Evolutionary conservation across 2,329 filamentous ascomycete species (phyloP).

Genomic region (Verticillium isaacii): DNA sequence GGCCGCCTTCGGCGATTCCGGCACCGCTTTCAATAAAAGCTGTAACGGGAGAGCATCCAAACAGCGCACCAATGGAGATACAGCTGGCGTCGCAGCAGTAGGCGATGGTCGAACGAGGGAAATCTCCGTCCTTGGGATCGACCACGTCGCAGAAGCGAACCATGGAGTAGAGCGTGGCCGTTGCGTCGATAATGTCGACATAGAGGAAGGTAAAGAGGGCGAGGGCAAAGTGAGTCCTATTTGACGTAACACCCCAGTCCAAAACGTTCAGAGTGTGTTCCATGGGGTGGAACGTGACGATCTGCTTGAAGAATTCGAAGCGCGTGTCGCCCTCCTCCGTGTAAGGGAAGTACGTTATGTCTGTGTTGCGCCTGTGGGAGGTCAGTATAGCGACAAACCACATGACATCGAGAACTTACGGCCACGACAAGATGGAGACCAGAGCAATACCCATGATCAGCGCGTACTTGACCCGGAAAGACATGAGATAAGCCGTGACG

Average conservation of each 20-base stretch:
- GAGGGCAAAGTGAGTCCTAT: slow-evolving; percentile 59
- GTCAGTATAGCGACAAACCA: slow-evolving; percentile 7
- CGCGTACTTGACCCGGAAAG: slow-evolving; percentile 69
- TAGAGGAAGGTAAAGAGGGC: slow-evolving; percentile 75
- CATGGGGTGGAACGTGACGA: slow-evolving; percentile 70
- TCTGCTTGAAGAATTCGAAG: slow-evolving; percentile 69
- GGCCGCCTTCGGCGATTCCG: slow-evolving; percentile 70
- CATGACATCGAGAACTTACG: slow-evolving; percentile 37
- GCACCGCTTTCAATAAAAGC: slow-evolving; percentile 73
- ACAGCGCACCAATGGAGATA: slow-evolving; percentile 65
- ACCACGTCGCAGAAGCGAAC: slow-evolving; percentile 67
- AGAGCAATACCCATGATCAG: slow-evolving; percentile 69
- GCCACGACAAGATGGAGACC: slow-evolving; percentile 72
- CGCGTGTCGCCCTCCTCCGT: slow-evolving; percentile 57
- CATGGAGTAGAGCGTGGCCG: slow-evolving; percentile 77
- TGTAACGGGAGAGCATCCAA: slow-evolving; percentile 68
- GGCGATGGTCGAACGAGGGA: slow-evolving; percentile 77
- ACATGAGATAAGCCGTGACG: slow-evolving; percentile 75
- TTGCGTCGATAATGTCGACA: slow-evolving; percentile 75
- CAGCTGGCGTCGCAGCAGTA: slow-evolving; percentile 68
- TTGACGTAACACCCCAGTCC: slow-evolving; percentile 57
- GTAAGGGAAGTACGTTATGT: slow-evolving; percentile 69
- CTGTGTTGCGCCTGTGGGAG: slow-evolving; percentile 50
- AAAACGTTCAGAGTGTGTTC: slow-evolving; percentile 56
- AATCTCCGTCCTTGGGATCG: slow-evolving; percentile 66